Evolutionary conservation across 805 yeast species (phyloP), one percentile per base, ranked within the genome.

Genomic region (Metschnikowia arizonensis): DNA sequence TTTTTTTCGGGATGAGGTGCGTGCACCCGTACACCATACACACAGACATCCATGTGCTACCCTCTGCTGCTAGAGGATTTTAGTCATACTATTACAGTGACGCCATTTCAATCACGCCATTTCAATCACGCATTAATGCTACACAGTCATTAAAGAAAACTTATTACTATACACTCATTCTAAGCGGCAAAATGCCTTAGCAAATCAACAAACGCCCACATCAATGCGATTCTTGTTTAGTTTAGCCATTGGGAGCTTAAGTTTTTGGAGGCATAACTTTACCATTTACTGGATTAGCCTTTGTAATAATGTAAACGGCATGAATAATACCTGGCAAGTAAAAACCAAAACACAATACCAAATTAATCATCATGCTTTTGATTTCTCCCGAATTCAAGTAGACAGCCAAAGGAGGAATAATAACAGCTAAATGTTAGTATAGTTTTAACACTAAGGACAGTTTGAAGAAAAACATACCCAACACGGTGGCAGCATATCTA

Each of bases 1-100:
- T 35, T 42, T 46, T 46, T 41, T 42, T 36, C 39, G 47, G 41
- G 49, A 46, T 46, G 49, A 42, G 49, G 19, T 35, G 42, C 21
- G 41, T 24, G 24, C 26, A 28, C 33, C 40, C 40, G 40, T 37
- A 29, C 40, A 28, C 33, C 40, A 2, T 10, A 18, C 33, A 14
- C 33, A 33, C 33, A 29, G 19, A 4, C 40, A 11, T 25, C 18
- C 25, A 18, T 23, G 26, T 19, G 7, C 24, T n/a, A n/a, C n/a
- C n/a, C n/a, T n/a, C n/a, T n/a, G n/a, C n/a, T n/a, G n/a, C n/a
- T n/a, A n/a, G n/a, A n/a, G n/a, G n/a, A n/a, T n/a, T n/a, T n/a
- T n/a, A n/a, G n/a, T n/a, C n/a, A n/a, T n/a, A n/a, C n/a, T n/a
- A n/a, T n/a, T n/a, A n/a, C n/a, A n/a, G n/a, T n/a, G n/a, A n/a